phyloP scores from a whole-genome alignment of 768 basidiomycete genomes.

The Lentinula lateritia region DNA sequence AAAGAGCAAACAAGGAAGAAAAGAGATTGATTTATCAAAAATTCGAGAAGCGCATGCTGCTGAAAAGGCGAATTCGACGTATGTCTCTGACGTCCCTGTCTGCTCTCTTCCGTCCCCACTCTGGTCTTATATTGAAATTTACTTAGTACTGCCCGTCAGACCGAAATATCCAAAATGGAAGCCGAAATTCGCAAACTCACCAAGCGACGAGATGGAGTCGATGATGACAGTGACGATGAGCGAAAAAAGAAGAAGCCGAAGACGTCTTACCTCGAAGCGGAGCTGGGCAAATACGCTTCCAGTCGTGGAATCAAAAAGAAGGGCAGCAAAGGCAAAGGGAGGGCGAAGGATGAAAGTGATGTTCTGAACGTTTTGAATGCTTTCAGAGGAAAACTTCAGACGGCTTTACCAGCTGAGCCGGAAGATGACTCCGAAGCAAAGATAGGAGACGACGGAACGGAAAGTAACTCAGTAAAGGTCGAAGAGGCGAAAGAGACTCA shows the following conservation, averaged over 20 bases:
- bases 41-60: conserved; percentile 74
- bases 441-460: conserved; percentile 12
- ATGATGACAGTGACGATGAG: conserved; percentile 61
- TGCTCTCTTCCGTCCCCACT: not conserved
- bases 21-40: conserved; percentile 50
- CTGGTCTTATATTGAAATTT: not conserved
- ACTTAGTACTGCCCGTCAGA: conserved; percentile 55
- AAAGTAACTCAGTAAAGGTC: conserved; percentile 17
- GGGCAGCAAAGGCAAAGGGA: conserved; percentile 31
- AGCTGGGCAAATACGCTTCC: conserved; percentile 76
- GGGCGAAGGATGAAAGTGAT: conserved; percentile 60
- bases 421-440: conserved; percentile 14
- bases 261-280: conserved; percentile 73
- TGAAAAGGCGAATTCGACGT: conserved; percentile 65
- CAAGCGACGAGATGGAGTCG: conserved; percentile 49
- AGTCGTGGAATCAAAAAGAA: conserved; percentile 52
- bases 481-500: conserved; percentile 12
- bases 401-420: conserved; percentile 25
- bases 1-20: conserved; percentile 30
- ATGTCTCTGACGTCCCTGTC: conserved; percentile 13
- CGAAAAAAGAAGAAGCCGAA: conserved; percentile 54
- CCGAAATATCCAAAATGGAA: conserved; percentile 85
- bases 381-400: conserved; percentile 68
- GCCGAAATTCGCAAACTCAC: conserved; percentile 77
- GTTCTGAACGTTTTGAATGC: conserved; percentile 62